Conservation (phyloP, 306 rosid genomes). For the Arachis hypogaea region DNA sequence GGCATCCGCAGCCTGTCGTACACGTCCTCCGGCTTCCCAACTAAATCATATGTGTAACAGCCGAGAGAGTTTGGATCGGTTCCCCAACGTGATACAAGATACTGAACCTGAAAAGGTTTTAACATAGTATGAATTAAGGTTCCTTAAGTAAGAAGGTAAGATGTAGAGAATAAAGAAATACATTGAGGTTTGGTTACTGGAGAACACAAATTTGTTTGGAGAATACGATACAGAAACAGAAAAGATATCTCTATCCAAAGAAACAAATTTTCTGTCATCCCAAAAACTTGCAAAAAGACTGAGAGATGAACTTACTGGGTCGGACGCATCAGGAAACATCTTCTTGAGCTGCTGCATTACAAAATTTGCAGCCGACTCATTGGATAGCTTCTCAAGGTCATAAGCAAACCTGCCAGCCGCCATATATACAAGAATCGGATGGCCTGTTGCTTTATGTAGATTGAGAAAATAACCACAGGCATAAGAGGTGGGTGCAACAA, state of each 20-base stretch:
- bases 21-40: slow-evolving; percentile 67
- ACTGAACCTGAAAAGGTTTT: slow-evolving; percentile 57
- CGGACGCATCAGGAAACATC: slow-evolving; percentile 71
- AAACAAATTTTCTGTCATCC: no score
- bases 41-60: slow-evolving; percentile 70
- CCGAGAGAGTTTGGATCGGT: slow-evolving; percentile 76
- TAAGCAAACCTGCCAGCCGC: slow-evolving; percentile 82
- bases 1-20: slow-evolving; percentile 75
- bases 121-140: slow-evolving; percentile 38
- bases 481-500: slow-evolving; percentile 69
- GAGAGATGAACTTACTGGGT: slow-evolving; percentile 55
- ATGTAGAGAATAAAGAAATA: background rate
- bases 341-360: slow-evolving; percentile 68
- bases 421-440: slow-evolving; percentile 79
- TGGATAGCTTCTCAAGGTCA: slow-evolving; percentile 64
- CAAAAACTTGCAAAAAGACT: no score
- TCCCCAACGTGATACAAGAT: slow-evolving; percentile 80
- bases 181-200: no score
- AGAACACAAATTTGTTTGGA: no score
- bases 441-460: slow-evolving; percentile 81
- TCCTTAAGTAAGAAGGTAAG: slow-evolving; percentile 2
- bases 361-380: slow-evolving; percentile 51
- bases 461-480: slow-evolving; percentile 79
- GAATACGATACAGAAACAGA: no score
- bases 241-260: no score